phyloP scores from a whole-genome alignment of 1,284 basidiomycete genomes.

The Ustilago vetiveriae region DNA sequence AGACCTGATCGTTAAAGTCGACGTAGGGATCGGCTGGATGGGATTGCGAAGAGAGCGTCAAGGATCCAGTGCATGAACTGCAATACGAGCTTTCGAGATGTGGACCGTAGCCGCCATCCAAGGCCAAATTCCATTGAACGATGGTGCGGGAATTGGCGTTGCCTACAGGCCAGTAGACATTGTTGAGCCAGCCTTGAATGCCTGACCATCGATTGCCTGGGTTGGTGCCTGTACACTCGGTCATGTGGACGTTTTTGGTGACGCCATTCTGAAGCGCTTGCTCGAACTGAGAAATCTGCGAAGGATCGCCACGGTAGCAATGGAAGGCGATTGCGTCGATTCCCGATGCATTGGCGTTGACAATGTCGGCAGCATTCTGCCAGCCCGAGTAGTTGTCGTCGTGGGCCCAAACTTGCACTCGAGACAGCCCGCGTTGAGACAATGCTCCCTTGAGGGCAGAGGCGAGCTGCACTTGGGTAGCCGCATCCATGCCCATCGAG shows the following conservation, averaged over 20 bases:
- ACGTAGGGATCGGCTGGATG: slow-evolving; percentile 35
- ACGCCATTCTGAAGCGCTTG: slow-evolving; percentile 12
- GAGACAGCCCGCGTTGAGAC: slow-evolving; percentile 2
- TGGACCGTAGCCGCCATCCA: slow-evolving; percentile 45
- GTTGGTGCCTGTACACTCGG: slow-evolving; percentile 51
- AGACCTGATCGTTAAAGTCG: slow-evolving; percentile 41
- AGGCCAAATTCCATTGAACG: slow-evolving; percentile 54
- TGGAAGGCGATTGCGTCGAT: slow-evolving; percentile 58
- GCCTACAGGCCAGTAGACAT: slow-evolving; percentile 50
- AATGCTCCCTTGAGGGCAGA: slow-evolving; percentile 30
- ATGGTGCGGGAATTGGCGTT: slow-evolving; percentile 17
- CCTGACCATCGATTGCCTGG: slow-evolving; percentile 24
- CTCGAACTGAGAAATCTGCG: slow-evolving; percentile 27
- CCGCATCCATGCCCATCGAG: slow-evolving; percentile 39
- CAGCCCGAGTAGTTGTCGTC: slow-evolving; percentile 51
- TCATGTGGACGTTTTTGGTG: slow-evolving; percentile 42
- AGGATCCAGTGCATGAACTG: slow-evolving; percentile 37
- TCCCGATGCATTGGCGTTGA: slow-evolving; percentile 35
- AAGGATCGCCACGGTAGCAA: slow-evolving; percentile 53
- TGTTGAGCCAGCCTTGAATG: slow-evolving; percentile 45
- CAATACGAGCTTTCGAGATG: slow-evolving; percentile 41
- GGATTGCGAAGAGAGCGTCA: slow-evolving; percentile 28
- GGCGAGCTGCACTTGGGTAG: slow-evolving; percentile 25
- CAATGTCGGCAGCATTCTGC: slow-evolving; percentile 35
- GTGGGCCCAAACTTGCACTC: slow-evolving; percentile 50